phyloP scores from a whole-genome alignment of 2,329 filamentous ascomycete species.

The Mollisia scopiformis region DNA sequence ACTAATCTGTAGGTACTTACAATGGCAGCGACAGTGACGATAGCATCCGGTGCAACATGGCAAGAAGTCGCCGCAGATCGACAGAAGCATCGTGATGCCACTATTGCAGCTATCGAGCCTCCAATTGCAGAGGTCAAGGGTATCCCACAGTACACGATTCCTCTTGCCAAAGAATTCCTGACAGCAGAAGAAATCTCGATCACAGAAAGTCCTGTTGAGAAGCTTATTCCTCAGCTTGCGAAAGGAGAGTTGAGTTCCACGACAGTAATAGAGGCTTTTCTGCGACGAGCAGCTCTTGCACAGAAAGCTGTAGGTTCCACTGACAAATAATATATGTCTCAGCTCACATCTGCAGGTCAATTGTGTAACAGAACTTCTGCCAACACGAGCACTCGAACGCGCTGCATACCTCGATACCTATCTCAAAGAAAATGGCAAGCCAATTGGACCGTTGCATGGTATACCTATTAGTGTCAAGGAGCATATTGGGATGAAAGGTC shows the following conservation, averaged over 20 bases:
- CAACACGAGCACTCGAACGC: conserved; percentile 36
- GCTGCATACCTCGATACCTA: conserved; percentile 39
- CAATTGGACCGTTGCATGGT: conserved; percentile 42
- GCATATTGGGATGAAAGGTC: conserved; percentile 51
- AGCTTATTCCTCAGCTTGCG: conserved; percentile 49
- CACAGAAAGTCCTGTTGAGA: conserved; percentile 49
- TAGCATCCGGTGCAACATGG: conserved; percentile 42
- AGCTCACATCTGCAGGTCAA: conserved; percentile 41
- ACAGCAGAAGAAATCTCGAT: conserved; percentile 50
- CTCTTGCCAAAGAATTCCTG: conserved; percentile 49
- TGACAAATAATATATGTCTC: not conserved
- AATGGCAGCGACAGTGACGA: conserved; percentile 35
- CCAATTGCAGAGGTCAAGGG: conserved; percentile 41
- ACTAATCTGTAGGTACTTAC: conserved; percentile 2
- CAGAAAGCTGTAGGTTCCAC: conserved; percentile 45
- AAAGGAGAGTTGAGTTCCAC: conserved; percentile 46
- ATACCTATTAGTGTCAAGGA: conserved; percentile 58
- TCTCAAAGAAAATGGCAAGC: conserved; percentile 32
- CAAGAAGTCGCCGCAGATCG: conserved; percentile 48
- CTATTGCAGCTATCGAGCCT: conserved; percentile 45
- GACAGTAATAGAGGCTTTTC: conserved; percentile 54
- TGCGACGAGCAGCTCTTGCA: conserved; percentile 56
- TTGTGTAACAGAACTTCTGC: conserved; percentile 48
- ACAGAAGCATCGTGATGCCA: conserved; percentile 48
- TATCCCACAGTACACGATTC: conserved; percentile 48